Conservation (phyloP, 148 eudicot genomes). For the Simmondsia chinensis region DNA sequence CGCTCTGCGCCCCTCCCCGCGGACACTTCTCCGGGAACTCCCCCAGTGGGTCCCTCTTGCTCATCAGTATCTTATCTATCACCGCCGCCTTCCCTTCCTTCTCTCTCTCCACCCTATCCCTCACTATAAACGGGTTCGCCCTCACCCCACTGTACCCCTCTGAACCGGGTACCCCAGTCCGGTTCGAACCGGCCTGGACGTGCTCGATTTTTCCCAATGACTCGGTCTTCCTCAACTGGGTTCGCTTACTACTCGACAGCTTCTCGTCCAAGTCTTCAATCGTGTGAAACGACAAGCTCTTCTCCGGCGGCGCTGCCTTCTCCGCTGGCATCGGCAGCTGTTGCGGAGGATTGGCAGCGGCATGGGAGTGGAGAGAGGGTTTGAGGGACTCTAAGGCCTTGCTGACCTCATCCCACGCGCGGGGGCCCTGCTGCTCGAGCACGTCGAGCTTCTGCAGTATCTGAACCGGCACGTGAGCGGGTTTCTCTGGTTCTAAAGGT, state of each 20-base stretch:
- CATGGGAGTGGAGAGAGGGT: conserved; percentile 4
- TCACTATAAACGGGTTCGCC: conserved; percentile 64
- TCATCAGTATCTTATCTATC: conserved; percentile 25
- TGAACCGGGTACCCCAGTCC: conserved; percentile 20
- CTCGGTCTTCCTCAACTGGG: conserved; percentile 26
- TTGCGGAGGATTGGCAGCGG: conserved; percentile 4
- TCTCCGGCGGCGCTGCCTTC: conserved; percentile 9
- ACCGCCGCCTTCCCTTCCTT: conserved; percentile 57
- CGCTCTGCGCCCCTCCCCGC: conserved; percentile 47
- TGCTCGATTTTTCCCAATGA: conserved; percentile 8
- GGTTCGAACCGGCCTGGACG: conserved; percentile 4
- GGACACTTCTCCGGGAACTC: conserved; percentile 68
- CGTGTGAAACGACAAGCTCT: conserved; percentile 61
- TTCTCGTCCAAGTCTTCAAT: conserved; percentile 53
- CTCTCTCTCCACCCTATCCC: conserved; percentile 50
- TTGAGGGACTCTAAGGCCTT: conserved; percentile 65
- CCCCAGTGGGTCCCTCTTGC: conserved; percentile 51
- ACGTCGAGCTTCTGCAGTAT: conserved; percentile 66
- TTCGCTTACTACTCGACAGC: conserved; percentile 6
- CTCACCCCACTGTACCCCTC: too few relatives aligned
- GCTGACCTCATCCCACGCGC: conserved; percentile 92
- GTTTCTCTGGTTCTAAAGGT: conserved; percentile 19
- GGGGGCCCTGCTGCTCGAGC: conserved; percentile 48
- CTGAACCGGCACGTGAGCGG: conserved; percentile 42
- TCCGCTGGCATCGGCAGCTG: conserved; percentile 6